Conservation (phyloP, 768 basidiomycete species). For the Kwoniella dendrophila region DNA sequence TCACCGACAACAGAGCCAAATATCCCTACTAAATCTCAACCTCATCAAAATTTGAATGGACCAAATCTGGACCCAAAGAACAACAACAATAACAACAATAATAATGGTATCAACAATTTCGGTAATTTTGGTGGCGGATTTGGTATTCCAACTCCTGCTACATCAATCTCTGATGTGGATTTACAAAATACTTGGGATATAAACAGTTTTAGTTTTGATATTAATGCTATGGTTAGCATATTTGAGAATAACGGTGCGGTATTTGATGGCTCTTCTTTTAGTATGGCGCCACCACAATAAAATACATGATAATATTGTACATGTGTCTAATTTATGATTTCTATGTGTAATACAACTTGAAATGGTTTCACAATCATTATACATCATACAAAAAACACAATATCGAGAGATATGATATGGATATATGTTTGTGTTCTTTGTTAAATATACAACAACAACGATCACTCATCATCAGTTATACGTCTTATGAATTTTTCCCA, state of each 20-base stretch:
- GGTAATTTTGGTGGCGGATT: background rate
- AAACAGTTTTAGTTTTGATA: conserved; percentile 24
- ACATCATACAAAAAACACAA: background rate
- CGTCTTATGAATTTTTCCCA: conserved; percentile 49
- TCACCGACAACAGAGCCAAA: no score
- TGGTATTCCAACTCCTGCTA: background rate
- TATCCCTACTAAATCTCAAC: background rate
- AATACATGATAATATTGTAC: background rate
- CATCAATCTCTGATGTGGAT: background rate
- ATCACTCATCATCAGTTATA: background rate
- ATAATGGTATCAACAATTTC: no score
- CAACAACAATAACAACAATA: no score
- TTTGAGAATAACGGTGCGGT: conserved; percentile 18
- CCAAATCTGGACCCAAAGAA: no score
- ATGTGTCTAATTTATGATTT: background rate
- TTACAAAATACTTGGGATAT: conserved; percentile 22
- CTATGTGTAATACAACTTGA: no score
- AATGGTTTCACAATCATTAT: background rate
- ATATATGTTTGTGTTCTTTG: no score
- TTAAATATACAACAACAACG: no score
- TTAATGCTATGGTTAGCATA: conserved; percentile 17
- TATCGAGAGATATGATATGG: background rate
- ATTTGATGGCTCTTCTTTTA: conserved; percentile 14
- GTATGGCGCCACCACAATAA: background rate
- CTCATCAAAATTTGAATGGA: no score